Base-by-base conservation (phyloP, 1,284 basidiomycete genomes). In the Marasmius sp. region DNA sequence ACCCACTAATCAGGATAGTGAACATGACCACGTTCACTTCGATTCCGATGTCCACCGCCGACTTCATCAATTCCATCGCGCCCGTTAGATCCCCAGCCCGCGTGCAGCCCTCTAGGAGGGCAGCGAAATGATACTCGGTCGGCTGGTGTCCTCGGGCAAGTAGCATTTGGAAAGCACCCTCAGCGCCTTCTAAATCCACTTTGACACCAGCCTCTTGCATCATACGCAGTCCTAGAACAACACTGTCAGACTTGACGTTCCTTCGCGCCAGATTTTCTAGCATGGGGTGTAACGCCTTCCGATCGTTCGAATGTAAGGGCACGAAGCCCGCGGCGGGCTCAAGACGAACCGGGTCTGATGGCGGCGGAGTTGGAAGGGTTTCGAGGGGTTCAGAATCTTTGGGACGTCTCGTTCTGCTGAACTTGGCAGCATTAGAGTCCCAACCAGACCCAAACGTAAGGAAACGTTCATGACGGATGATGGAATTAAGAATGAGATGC, bases 1-100 rank as follows among this genome's bases (percentile, higher is more conserved):
- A 82, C 2, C 87, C 89, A 34, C 78, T 76, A 64, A 93, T 86
- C 65, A 93, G 79, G 64, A 88, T 86, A 20, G 91, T 93, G 76
- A 85, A 89, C 81, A 90, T 84, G 56, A 86, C 81, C 18, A 84
- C 80, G 66, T 85, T 85, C 16, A 85, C 82, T 43, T 74, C 72
- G 56, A 87, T 71, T 16, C 85, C 85, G 5, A 79, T 75, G 48
- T 74, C 70, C 49, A 71, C 68, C 36, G 87, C 85, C 16, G 81
- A 71, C 59, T 71, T 73, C 76, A 93, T 79, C 53, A 86, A 73
- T 53, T 78, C 77, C 62, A 78, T 71, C 22, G 88, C 88, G 18
- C 75, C 76, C 9, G 72, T 67, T 63, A 88, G 74, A 69, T 91
- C 78, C 20, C 87, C 88, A 1, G 72, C 72, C 3, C 73, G 76